Conservation (phyloP, 768 basidiomycete species). For the Mycena vulgaris region DNA sequence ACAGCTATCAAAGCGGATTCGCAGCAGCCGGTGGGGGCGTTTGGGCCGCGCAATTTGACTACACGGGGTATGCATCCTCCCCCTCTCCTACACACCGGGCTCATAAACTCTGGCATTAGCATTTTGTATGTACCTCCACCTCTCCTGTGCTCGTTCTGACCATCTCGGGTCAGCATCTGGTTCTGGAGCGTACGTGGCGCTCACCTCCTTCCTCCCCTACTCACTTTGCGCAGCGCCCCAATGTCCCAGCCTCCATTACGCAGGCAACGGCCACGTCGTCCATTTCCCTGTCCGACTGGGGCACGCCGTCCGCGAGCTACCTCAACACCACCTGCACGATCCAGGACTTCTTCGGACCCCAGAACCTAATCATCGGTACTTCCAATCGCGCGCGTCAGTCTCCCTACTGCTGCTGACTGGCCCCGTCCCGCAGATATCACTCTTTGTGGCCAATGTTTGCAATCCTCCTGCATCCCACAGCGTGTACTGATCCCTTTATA, state of each 20-base stretch:
- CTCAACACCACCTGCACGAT: constrained; percentile 59
- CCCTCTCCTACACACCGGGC: background rate
- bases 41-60: constrained; percentile 82
- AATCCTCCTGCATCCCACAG: background rate
- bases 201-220: background rate
- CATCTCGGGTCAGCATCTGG: constrained; percentile 51
- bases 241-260: constrained; percentile 57
- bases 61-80: constrained; percentile 45
- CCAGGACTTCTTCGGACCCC: constrained; percentile 59
- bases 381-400: background rate
- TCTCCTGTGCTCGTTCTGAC: constrained; percentile 9
- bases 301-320: constrained; percentile 61
- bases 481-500: background rate
- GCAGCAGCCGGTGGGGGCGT: constrained; percentile 81
- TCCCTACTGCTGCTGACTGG: background rate
- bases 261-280: constrained; percentile 52
- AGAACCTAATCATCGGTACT: constrained; percentile 54
- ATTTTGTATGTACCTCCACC: constrained; percentile 33
- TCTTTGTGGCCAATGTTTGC: constrained; percentile 65
- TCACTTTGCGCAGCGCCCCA: constrained; percentile 53
- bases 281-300: constrained; percentile 59
- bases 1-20: constrained; percentile 80
- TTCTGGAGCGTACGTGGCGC: constrained; percentile 59
- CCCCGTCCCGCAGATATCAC: constrained; percentile 61
- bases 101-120: constrained; percentile 27